These are phyloP conservation scores for Amylostereum chailletii DNA, from an alignment of 1,284 basidiomycete genomes.

Conservation along the genomic window DNA sequence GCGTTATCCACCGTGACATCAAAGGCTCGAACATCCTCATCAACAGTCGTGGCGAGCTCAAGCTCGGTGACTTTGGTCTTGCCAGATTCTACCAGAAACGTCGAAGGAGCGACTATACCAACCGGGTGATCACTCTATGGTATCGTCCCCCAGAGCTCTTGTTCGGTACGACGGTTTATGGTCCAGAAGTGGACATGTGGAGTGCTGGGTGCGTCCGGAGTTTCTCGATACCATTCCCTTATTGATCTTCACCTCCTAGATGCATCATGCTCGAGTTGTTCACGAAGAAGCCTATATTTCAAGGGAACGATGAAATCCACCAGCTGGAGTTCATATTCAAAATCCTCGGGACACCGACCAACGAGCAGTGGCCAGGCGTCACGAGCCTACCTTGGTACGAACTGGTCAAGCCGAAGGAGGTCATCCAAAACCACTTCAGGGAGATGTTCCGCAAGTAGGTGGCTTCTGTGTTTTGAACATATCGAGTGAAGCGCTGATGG, in stretches of 20 bases:
- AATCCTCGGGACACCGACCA: constrained; percentile 82
- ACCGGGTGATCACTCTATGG: constrained; percentile 98
- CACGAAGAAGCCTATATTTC: constrained; percentile 90
- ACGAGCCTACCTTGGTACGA: constrained; percentile 94
- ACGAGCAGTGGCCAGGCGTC: constrained; percentile 79
- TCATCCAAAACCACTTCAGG: constrained; percentile 64
- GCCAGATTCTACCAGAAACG: constrained; percentile 94
- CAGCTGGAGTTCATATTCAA: constrained; percentile 92
- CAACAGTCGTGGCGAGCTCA: constrained; percentile 87
- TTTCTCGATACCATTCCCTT: constrained; percentile 1
- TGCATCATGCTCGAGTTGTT: constrained; percentile 99
- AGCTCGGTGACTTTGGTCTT: constrained; percentile 97
- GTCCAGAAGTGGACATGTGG: constrained; percentile 99
- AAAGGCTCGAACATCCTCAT: constrained; percentile 99
- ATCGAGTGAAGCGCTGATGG: no score
- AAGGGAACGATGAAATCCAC: constrained; percentile 94
- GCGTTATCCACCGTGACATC: constrained; percentile 96
- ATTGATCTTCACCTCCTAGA: constrained; percentile 30
- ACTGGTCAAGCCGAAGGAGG: constrained; percentile 83
- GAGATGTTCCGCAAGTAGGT: constrained; percentile 74
- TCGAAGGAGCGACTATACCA: constrained; percentile 89
- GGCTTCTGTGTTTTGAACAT: neutral
- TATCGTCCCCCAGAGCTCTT: constrained; percentile 95
- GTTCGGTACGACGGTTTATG: constrained; percentile 94
- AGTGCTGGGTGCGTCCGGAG: constrained; percentile 77